Evolutionary conservation across 140 eudicot genomes (phyloP).

Genomic region (Stevia rebaudiana): DNA sequence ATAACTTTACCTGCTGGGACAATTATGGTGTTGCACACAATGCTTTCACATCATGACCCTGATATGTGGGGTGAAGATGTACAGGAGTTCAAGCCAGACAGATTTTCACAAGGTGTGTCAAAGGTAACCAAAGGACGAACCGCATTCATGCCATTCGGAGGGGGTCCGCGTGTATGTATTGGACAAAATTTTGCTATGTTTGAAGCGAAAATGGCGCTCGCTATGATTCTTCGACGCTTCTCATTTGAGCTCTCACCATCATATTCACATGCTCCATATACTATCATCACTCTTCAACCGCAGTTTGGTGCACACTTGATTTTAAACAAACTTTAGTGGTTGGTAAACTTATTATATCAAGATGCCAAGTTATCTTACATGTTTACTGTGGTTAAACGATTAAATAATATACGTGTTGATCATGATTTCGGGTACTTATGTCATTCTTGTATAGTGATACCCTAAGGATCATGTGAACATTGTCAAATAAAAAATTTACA

Average conservation of each 20-base stretch:
- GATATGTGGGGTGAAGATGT: slow-evolving; percentile 14
- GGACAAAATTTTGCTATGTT: slow-evolving; percentile 1
- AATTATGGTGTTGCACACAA: slow-evolving; percentile 1
- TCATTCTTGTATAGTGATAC: background rate
- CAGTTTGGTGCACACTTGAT: slow-evolving; percentile 14
- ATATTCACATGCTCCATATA: slow-evolving; percentile 20
- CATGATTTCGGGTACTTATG: background rate
- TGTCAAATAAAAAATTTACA: background rate
- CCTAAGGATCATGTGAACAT: background rate
- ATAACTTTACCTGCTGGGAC: slow-evolving; percentile 6
- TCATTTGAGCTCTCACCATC: slow-evolving; percentile 8
- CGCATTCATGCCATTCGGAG: slow-evolving; percentile 10
- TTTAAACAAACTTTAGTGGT: background rate
- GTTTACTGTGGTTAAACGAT: background rate
- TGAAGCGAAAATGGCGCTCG: background rate
- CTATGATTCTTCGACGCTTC: background rate
- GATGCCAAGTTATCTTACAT: background rate
- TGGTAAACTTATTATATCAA: background rate
- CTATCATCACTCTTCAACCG: slow-evolving; percentile 11
- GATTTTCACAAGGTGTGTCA: slow-evolving; percentile 16
- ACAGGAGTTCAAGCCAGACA: slow-evolving; percentile 17
- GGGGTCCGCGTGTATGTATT: slow-evolving; percentile 19
- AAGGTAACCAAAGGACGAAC: slow-evolving; percentile 19
- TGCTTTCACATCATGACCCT: slow-evolving; percentile 13
- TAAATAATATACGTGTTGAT: background rate